phyloP scores from a whole-genome alignment of 306 rosid species.

The Comarum palustre region DNA sequence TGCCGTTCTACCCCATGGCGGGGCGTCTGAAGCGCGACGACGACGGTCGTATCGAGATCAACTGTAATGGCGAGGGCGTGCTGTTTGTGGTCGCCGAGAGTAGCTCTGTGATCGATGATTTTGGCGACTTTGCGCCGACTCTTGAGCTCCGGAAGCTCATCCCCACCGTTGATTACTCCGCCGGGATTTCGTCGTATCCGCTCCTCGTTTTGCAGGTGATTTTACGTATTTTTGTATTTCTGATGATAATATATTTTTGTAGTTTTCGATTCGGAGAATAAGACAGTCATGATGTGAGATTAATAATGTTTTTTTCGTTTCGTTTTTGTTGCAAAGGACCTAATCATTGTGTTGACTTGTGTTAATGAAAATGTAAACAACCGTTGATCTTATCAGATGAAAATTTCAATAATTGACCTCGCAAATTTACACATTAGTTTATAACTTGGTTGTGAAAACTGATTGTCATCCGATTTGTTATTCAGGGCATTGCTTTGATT shows the following conservation, averaged over 20 bases:
- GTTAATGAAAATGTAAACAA: no score
- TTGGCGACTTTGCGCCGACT: conserved; percentile 82
- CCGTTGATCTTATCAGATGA: neutral
- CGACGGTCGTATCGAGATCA: conserved; percentile 72
- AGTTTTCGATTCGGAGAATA: neutral
- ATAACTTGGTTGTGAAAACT: neutral
- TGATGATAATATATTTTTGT: no score
- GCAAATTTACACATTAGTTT: neutral
- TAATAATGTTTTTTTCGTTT: neutral
- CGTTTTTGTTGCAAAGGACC: neutral
- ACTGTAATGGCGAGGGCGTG: conserved; percentile 68
- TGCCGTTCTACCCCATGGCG: conserved; percentile 75
- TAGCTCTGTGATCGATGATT: conserved; percentile 47
- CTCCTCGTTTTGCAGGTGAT: conserved; percentile 68
- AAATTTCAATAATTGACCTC: neutral
- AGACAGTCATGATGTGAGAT: neutral
- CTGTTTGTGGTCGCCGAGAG: conserved; percentile 70
- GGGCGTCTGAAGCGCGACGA: conserved; percentile 68
- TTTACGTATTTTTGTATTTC: neutral
- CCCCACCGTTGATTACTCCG: conserved; percentile 64
- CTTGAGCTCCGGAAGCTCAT: conserved; percentile 75
- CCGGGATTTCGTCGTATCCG: conserved; percentile 55
- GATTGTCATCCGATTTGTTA: neutral
- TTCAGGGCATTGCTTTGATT: neutral
- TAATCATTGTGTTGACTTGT: neutral